Percentiles rank a stretch among this genome's conserved stretches.
phyloP scores from a whole-genome alignment of 257 asterid genomes.

The Plantago elongata region DNA sequence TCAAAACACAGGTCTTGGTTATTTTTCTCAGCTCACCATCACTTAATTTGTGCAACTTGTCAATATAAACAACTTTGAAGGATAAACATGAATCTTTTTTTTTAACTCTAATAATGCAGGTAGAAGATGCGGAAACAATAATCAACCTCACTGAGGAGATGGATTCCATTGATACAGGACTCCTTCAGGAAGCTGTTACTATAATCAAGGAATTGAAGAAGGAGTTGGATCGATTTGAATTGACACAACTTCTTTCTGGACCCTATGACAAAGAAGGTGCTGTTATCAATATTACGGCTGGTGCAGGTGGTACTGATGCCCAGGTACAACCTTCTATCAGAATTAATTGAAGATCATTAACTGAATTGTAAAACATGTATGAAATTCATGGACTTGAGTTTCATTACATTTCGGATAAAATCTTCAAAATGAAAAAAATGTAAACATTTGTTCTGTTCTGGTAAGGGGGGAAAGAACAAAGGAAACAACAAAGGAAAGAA shows the following conservation, averaged over 20 bases:
- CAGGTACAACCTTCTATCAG: slow-evolving; percentile 50
- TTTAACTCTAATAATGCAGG: slow-evolving; percentile 30
- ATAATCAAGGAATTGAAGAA: slow-evolving; percentile 71
- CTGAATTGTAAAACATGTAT: neutral
- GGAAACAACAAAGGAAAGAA: no score
- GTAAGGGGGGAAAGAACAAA: no score
- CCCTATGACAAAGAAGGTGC: slow-evolving; percentile 98
- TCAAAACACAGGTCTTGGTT: slow-evolving; percentile 67
- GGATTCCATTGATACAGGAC: slow-evolving; percentile 70
- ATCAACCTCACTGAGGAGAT: slow-evolving; percentile 89
- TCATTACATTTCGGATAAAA: neutral
- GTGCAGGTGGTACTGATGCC: slow-evolving; percentile 99
- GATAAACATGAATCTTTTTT: neutral
- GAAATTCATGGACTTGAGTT: neutral
- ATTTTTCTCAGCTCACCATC: slow-evolving; percentile 4
- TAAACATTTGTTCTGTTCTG: no score
- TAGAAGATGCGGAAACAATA: slow-evolving; percentile 90
- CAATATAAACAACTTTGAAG: neutral
- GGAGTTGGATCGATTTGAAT: slow-evolving; percentile 75
- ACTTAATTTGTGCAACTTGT: slow-evolving; percentile 1
- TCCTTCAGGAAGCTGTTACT: slow-evolving; percentile 79
- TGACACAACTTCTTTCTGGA: slow-evolving; percentile 91
- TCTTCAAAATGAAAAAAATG: neutral
- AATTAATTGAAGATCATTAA: no score
- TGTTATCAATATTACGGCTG: slow-evolving; percentile 73